phyloP scores from a whole-genome alignment of 495 filamentous ascomycete genomes.

The Talaromyces adpressus region DNA sequence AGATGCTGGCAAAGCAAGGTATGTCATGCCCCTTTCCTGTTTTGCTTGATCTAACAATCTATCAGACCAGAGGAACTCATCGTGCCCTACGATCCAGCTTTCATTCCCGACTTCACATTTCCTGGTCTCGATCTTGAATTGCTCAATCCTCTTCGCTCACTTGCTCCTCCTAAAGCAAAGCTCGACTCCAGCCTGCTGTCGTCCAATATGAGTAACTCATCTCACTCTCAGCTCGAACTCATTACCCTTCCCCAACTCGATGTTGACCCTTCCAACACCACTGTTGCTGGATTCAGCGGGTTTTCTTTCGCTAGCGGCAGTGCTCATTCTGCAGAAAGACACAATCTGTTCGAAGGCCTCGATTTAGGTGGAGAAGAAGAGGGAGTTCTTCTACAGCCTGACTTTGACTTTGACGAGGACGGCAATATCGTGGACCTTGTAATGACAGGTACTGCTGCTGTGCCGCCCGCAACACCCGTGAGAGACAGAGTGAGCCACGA shows the following conservation, averaged over 20 bases:
- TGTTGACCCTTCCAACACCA: conserved; percentile 22
- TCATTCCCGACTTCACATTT: conserved; percentile 61
- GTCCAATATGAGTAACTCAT: conserved; percentile 23
- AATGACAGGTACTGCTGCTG: conserved; percentile 9
- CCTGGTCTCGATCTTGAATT: conserved; percentile 53
- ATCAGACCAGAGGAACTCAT: conserved; percentile 71
- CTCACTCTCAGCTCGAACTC: conserved; percentile 22
- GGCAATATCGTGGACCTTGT: conserved; percentile 48
- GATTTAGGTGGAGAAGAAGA: conserved; percentile 33
- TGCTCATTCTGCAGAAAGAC: neutral
- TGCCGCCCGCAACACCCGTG: conserved; percentile 21
- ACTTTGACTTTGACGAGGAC: conserved; percentile 59
- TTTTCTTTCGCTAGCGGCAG: conserved; percentile 28
- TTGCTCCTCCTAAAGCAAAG: conserved; percentile 4
- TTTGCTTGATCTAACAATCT: conserved; percentile 7
- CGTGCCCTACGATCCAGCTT: conserved; percentile 79
- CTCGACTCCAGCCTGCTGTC: conserved; percentile 14
- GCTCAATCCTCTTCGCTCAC: conserved; percentile 9
- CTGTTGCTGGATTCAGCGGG: conserved; percentile 31
- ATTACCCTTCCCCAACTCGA: conserved; percentile 24
- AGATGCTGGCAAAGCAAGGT: conserved; percentile 68
- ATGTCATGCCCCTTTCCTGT: conserved; percentile 14
- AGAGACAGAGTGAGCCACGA: conserved; percentile 10
- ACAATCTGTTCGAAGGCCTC: neutral
- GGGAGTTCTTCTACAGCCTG: conserved; percentile 50